Percentiles rank a stretch among this genome's conserved stretches.
Evolutionary conservation across 2,329 filamentous ascomycete species (phyloP).

Genomic region (Sporothrix curviconia): DNA sequence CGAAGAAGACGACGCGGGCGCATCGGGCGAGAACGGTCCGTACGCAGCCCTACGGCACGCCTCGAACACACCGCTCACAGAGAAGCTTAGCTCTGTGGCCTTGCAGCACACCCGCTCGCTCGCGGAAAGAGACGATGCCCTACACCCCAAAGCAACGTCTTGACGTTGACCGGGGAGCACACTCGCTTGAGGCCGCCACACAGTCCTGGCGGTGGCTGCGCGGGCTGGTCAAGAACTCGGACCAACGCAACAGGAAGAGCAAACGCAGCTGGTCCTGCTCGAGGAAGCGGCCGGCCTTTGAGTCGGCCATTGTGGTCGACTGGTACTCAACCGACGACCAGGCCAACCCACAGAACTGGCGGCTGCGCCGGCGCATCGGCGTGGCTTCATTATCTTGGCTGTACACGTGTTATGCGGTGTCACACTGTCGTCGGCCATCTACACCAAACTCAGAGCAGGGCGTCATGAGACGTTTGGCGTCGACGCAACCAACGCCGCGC

Average conservation of each 20-base stretch:
- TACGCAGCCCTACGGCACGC: conserved; percentile 13
- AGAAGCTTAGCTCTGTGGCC: neutral
- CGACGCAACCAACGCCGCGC: conserved; percentile 37
- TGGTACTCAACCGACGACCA: conserved; percentile 43
- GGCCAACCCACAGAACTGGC: conserved; percentile 48
- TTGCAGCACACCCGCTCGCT: conserved; percentile 21
- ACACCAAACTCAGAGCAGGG: conserved; percentile 31
- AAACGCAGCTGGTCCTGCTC: too few species aligned
- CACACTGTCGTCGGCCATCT: conserved; percentile 33
- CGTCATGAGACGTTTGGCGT: conserved; percentile 46
- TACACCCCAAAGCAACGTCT: conserved; percentile 23
- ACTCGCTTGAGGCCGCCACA: conserved; percentile 22
- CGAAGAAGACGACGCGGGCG: conserved; percentile 7
- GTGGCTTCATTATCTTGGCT: conserved; percentile 36
- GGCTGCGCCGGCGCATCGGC: conserved; percentile 29
- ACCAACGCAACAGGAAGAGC: too few species aligned
- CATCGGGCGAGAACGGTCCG: conserved; percentile 16
- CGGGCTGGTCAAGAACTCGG: too few species aligned
- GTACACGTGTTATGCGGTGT: conserved; percentile 49
- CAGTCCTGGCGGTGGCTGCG: too few species aligned
- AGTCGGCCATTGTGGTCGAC: conserved; percentile 27
- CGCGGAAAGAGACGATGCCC: conserved; percentile 23
- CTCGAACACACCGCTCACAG: conserved; percentile 5
- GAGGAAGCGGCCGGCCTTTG: neutral
- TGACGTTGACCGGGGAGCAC: conserved; percentile 22